Conservation (phyloP, 2,329 filamentous ascomycete genomes). For the Malbranchea zuffiana region DNA sequence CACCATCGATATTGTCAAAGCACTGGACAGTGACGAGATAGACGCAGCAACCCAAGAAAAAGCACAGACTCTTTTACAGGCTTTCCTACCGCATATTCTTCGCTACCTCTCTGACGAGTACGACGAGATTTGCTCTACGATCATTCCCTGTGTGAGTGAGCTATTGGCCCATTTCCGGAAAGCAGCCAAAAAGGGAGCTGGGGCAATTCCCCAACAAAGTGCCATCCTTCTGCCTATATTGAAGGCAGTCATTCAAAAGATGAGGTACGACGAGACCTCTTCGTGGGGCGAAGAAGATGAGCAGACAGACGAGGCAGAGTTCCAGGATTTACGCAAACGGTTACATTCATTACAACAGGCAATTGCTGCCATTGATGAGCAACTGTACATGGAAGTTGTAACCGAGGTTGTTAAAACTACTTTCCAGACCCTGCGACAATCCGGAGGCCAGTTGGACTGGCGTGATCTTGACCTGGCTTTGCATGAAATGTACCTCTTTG, state of each 20-base stretch:
- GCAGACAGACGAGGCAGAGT: slow-evolving; percentile 93
- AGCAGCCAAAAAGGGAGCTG: slow-evolving; percentile 50
- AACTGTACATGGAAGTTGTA: slow-evolving; percentile 76
- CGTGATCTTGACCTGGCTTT: slow-evolving; percentile 86
- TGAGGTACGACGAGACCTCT: slow-evolving; percentile 93
- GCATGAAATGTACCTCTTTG: slow-evolving; percentile 91
- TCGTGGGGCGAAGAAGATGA: slow-evolving; percentile 91
- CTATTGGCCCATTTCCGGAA: slow-evolving; percentile 84
- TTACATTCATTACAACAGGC: slow-evolving; percentile 87
- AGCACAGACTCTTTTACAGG: slow-evolving; percentile 70
- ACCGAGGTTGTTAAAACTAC: slow-evolving; percentile 80
- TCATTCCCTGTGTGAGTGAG: slow-evolving; percentile 87
- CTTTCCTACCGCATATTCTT: slow-evolving; percentile 75
- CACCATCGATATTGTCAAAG: slow-evolving; percentile 74
- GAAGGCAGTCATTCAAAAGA: slow-evolving; percentile 86
- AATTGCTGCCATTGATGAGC: slow-evolving; percentile 78
- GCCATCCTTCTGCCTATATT: slow-evolving; percentile 77
- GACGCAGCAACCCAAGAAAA: slow-evolving; percentile 56
- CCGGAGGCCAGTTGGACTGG: slow-evolving; percentile 73
- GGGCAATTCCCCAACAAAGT: slow-evolving; percentile 63
- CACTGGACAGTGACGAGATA: slow-evolving; percentile 57
- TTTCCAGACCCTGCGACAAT: slow-evolving; percentile 67
- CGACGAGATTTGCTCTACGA: slow-evolving; percentile 92
- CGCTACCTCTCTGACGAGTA: slow-evolving; percentile 97
- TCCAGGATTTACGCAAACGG: slow-evolving; percentile 83